Evolutionary conservation across 768 basidiomycete genomes (phyloP), one percentile per base, ranked within the genome.

Genomic region (Podaxis rugospora): DNA sequence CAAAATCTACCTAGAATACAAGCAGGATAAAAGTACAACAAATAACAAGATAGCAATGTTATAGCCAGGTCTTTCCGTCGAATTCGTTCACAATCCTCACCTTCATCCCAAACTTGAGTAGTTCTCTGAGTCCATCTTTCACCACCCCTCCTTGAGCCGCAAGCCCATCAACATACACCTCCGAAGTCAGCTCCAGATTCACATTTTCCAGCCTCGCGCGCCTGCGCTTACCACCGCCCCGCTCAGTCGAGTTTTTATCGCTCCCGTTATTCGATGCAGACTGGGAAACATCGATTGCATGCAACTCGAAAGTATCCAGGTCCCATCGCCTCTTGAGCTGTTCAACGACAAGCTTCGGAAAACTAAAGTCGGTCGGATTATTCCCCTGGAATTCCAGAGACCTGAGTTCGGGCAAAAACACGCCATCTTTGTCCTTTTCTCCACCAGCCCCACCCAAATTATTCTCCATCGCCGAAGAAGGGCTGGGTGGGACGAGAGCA

Each of bases 161-260:
- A 46, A 52, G 51, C 10, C 58, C 58, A 35, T 58, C 49, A 7
- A 59, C 49, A 59, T 59, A 44, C 27, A 52, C 51, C 39, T 53
- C 58, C 9, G 51, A 59, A n/a, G 51, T 32, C 58, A 59, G 21
- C 39, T 59, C 58, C 16, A 59, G n/a, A 28, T 42, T 59, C 39
- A 59, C 51, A 13, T 46, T 52, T 5, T 52, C 58, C 58, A 59
- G 27, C 32, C 58, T 32, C 40, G 51, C 13, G 7, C 40, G 25
- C n/a, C 9, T 28, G 35, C 35, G 21, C 47, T 27, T 27, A 25
- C 23, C 18, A 3, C 23, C 25, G 27, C 50, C 10, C 7, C 50
- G 6, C 6, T 16, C 14, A 13, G 23, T 51, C 32, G 32, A 27
- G 18, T 11, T 5, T 47, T 47, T n/a, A 42, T n/a, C 42, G n/a